Percentiles rank a stretch among this genome's conserved stretches.
These are phyloP conservation scores for Lepidium aucheri DNA, from an alignment of 345 rosid species.

Conservation along the genomic window DNA sequence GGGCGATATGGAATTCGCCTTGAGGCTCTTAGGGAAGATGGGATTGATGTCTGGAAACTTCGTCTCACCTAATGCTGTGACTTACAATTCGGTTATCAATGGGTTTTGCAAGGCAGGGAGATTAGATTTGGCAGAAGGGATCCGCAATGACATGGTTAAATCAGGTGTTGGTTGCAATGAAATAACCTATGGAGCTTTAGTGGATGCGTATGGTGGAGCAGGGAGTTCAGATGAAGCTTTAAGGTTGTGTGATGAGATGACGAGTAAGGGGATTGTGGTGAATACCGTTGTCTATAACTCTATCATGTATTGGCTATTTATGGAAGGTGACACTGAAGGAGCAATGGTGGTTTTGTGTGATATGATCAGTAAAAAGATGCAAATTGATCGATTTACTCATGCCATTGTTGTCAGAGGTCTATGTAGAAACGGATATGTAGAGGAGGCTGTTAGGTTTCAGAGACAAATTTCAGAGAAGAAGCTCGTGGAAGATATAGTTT, in stretches of 20 bases:
- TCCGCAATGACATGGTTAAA: conserved; percentile 39
- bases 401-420: conserved; percentile 44
- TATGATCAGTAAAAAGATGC: conserved; percentile 38
- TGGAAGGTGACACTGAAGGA: conserved; percentile 46
- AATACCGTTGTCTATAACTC: conserved; percentile 51
- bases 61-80: conserved; percentile 46
- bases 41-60: conserved; percentile 34
- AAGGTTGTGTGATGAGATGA: conserved; percentile 54
- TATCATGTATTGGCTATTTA: conserved; percentile 49
- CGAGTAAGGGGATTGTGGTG: conserved; percentile 42
- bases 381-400: conserved; percentile 40
- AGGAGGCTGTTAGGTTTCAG: conserved; percentile 46
- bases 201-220: conserved; percentile 50
- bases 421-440: conserved; percentile 34
- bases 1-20: conserved; percentile 36
- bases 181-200: conserved; percentile 61
- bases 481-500: conserved; percentile 39
- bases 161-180: conserved; percentile 44
- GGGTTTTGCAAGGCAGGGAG: conserved; percentile 56
- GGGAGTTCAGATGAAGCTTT: conserved; percentile 47
- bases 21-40: conserved; percentile 39
- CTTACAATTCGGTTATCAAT: conserved; percentile 49
- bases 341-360: conserved; percentile 36
- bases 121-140: conserved; percentile 35
- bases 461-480: conserved; percentile 34